Conservation (phyloP, 768 basidiomycete genomes). For the Cystobasidium ongulense region DNA sequence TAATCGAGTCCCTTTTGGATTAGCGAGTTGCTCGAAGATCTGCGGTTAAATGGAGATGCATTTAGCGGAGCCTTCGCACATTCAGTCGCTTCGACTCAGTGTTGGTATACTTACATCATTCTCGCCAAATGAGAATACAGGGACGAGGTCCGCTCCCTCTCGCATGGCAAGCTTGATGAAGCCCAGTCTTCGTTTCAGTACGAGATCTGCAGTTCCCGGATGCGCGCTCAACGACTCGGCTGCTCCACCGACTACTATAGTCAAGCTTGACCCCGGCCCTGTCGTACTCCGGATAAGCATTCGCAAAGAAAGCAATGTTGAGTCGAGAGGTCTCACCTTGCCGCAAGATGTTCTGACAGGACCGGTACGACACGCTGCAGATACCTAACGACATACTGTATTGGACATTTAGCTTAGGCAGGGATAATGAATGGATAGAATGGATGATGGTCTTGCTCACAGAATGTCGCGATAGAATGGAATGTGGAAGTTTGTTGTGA, state of each 20-base stretch:
- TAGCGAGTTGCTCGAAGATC: constrained; percentile 97
- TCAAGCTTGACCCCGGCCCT: constrained; percentile 58
- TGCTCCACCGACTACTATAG: constrained; percentile 93
- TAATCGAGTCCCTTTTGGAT: constrained; percentile 79
- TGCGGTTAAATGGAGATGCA: constrained; percentile 43
- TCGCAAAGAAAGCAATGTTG: neutral
- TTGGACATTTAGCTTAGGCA: neutral
- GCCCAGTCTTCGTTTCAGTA: constrained; percentile 56
- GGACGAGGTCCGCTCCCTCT: constrained; percentile 87
- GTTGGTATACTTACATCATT: constrained; percentile 68
- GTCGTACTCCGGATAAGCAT: constrained; percentile 31
- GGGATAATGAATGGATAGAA: neutral
- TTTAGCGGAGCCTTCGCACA: neutral
- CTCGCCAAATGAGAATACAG: constrained; percentile 97
- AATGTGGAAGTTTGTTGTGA: constrained; percentile 71
- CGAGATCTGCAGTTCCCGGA: constrained; percentile 81
- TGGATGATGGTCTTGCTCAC: neutral
- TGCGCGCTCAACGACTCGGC: constrained; percentile 87
- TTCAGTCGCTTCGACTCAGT: neutral
- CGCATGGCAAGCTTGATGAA: constrained; percentile 93
- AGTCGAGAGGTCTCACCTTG: constrained; percentile 51
- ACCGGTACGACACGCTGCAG: constrained; percentile 80
- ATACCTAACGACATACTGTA: constrained; percentile 64
- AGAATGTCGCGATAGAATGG: constrained; percentile 90
- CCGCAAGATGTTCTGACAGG: constrained; percentile 77